phyloP scores from a whole-genome alignment of 192 early-diverging fungal species.

The Funneliformis mosseae region DNA sequence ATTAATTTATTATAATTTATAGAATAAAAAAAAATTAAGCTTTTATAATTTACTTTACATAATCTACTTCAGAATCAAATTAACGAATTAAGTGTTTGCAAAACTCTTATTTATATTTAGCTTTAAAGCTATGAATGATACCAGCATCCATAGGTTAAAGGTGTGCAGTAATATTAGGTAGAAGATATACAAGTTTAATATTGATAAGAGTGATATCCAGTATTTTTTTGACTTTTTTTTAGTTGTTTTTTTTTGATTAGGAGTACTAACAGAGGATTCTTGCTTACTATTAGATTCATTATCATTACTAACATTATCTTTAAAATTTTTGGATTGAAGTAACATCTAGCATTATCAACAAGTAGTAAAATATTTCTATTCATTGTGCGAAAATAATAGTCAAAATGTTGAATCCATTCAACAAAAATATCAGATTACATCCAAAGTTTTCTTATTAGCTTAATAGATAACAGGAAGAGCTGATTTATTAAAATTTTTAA shows the following conservation, averaged over 20 bases:
- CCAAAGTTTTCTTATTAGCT: conserved; percentile 5
- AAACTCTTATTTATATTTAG: conserved; percentile 17
- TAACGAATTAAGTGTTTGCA: not conserved
- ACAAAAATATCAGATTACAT: conserved; percentile 21
- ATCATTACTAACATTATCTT: not conserved
- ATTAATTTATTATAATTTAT: not conserved
- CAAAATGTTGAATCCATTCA: conserved; percentile 21
- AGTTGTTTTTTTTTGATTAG: not conserved
- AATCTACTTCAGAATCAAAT: not conserved
- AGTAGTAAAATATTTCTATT: conserved; percentile 23
- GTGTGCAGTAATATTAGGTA: not conserved
- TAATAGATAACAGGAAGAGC: conserved; percentile 9
- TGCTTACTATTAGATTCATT: too few species aligned
- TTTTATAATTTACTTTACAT: conserved; percentile 5
- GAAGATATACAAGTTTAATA: conserved; percentile 28
- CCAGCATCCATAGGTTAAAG: conserved; percentile 27
- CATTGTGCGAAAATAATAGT: not conserved
- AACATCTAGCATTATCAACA: conserved; percentile 20
- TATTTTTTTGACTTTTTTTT: not conserved
- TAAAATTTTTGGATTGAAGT: conserved; percentile 2
- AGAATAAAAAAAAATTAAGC: not conserved
- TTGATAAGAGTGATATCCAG: not conserved
- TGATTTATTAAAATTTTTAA: conserved; percentile 27
- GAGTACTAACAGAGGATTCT: not conserved
- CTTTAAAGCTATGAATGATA: conserved; percentile 21